Conservation (phyloP, 306 rosid species). For the Geum urbanum region DNA sequence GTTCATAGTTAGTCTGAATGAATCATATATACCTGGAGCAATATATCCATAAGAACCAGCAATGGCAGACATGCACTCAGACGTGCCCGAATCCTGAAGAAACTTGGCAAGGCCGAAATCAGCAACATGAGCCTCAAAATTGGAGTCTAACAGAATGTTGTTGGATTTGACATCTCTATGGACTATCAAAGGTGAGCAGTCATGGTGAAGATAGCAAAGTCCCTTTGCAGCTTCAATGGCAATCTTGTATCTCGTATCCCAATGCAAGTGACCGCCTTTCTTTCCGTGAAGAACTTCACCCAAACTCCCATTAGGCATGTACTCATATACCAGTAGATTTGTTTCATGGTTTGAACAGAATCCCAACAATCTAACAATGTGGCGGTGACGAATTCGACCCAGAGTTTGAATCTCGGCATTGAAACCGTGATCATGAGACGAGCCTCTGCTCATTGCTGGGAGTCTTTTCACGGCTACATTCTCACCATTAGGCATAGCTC, state of each 20-base stretch:
- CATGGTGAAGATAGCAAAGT: constrained; percentile 94
- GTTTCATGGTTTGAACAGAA: constrained; percentile 96
- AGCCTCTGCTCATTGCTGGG: constrained; percentile 83
- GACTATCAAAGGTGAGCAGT: constrained; percentile 87
- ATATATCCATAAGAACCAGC: constrained; percentile 98
- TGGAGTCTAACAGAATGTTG: constrained; percentile 85
- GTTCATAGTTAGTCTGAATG: constrained; percentile 18
- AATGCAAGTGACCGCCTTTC: constrained; percentile 90
- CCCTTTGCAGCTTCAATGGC: constrained; percentile 97
- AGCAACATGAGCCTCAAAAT: constrained; percentile 93
- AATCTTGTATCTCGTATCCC: constrained; percentile 87
- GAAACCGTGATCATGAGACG: constrained; percentile 97
- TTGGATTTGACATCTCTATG: constrained; percentile 94
- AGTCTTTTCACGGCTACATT: constrained; percentile 87
- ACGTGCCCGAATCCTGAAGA: constrained; percentile 94
- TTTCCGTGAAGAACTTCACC: constrained; percentile 97
- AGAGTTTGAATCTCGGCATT: constrained; percentile 93
- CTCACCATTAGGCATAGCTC: constrained; percentile 70
- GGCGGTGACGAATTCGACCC: constrained; percentile 88
- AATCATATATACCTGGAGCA: constrained; percentile 68
- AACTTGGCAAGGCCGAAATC: constrained; percentile 99
- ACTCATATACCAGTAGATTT: constrained; percentile 88
- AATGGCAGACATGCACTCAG: constrained; percentile 98
- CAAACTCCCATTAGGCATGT: constrained; percentile 96
- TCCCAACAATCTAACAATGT: constrained; percentile 83